Conservation (phyloP, 805 yeast species). For the Candida coquimbonensis region DNA sequence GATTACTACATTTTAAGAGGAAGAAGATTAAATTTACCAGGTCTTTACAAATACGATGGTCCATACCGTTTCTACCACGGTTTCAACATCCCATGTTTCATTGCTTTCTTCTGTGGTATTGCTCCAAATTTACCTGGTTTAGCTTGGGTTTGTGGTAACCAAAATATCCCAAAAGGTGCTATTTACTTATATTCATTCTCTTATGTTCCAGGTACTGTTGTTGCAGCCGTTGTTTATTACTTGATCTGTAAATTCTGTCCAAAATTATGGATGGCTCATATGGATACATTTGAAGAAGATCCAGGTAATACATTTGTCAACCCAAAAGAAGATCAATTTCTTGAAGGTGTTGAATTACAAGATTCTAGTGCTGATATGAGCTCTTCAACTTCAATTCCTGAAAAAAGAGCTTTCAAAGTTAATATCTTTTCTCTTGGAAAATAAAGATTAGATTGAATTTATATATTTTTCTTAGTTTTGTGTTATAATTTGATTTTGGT, state of each 20-base stretch:
- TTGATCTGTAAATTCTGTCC: slow-evolving; percentile 41
- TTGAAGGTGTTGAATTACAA: slow-evolving; percentile 11
- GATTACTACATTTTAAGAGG: slow-evolving; percentile 62
- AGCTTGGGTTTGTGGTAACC: slow-evolving; percentile 50
- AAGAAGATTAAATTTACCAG: slow-evolving; percentile 55
- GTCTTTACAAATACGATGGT: slow-evolving; percentile 46
- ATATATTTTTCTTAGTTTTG: neutral
- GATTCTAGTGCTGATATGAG: slow-evolving; percentile 6
- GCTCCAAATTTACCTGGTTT: slow-evolving; percentile 34
- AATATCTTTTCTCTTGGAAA: neutral
- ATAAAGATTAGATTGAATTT: neutral
- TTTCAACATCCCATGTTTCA: slow-evolving; percentile 71
- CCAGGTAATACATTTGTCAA: slow-evolving; percentile 16
- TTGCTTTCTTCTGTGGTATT: slow-evolving; percentile 44
- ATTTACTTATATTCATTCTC: slow-evolving; percentile 43
- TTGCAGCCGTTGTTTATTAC: slow-evolving; percentile 43
- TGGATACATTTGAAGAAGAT: slow-evolving; percentile 15
- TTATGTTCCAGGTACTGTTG: slow-evolving; percentile 54
- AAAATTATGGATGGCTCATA: slow-evolving; percentile 19
- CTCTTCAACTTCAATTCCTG: neutral
- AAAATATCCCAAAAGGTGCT: slow-evolving; percentile 68
- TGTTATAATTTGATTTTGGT: neutral
- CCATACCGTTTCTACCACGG: slow-evolving; percentile 57
- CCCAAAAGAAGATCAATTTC: slow-evolving; percentile 8
- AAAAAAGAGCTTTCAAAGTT: neutral